Base-by-base conservation (phyloP, 495 filamentous ascomycete species). In the Apodospora peruviana region DNA sequence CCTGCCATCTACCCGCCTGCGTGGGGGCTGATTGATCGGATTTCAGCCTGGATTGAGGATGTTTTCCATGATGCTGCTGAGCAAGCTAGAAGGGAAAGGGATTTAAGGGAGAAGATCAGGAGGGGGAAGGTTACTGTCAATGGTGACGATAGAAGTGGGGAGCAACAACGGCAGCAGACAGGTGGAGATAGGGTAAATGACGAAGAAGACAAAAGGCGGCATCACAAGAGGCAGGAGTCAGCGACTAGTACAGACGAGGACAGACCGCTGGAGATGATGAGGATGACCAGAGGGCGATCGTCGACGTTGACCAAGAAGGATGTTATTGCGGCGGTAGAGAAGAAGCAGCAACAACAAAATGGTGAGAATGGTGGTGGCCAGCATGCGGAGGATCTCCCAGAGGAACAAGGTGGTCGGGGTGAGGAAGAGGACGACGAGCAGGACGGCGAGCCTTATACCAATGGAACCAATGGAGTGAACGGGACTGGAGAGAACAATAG, bases 191-290 rank as follows among this genome's bases (percentile, higher is more conserved):
- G 14, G 11, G 32, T 3, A 24, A 25, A 37, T 17, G 7, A 24
- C 5, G 11, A 38, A 12, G 32, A 40, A 17, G 20, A 10, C 1
- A 45, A 40, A 3, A 29, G 24, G 11, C 56, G 65, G 10, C 67
- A 72, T 53, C 74, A 78, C 50, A 43, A 58, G 5, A 55, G 65
- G 9, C 67, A 78, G 8, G 86, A 87, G 56, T 84, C 80, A n/a
- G n/a, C n/a, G n/a, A 40, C 37, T 18, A 87, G 83, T 11, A 87
- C 78, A 3, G 86, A 90, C 27, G 89, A 94, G 52, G 89, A 94
- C 43, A 65, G 65, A 14, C 87, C 87, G 19, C 63, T 96, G 12
- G 90, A 94, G 66, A 95, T 96, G 67, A 95, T 96, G 78, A 79
- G 74, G 40, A 76, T 85, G 67, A 71, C 64, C 52, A 58, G 48